phyloP scores from a whole-genome alignment of 345 rosid species.

The Lumnitzera littorea region DNA sequence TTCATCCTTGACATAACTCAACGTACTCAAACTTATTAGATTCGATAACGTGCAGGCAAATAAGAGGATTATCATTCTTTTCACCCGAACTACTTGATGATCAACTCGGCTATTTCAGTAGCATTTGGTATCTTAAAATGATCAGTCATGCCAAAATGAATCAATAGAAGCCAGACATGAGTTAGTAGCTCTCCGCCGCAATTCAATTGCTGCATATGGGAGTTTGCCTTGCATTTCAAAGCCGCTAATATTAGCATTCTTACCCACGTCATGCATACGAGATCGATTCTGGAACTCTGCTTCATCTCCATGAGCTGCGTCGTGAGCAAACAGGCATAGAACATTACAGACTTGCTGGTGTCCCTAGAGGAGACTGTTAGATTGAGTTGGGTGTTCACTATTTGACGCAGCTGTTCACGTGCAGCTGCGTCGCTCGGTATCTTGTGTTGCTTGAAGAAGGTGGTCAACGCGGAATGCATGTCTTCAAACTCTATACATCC shows the following conservation, averaged over 20 bases:
- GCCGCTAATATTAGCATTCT: slow-evolving; percentile 14
- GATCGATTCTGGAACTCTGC: no score
- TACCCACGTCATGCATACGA: slow-evolving; percentile 9
- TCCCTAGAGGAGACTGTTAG: slow-evolving; percentile 13
- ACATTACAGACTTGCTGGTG: slow-evolving; percentile 25
- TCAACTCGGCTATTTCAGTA: no score
- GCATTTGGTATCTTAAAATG: slow-evolving; percentile 25
- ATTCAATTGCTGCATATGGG: slow-evolving; percentile 39
- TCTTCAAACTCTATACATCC: slow-evolving; percentile 3
- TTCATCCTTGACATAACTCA: no score
- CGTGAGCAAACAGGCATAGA: slow-evolving; percentile 18
- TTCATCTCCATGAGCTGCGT: not conserved
- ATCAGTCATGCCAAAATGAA: slow-evolving; percentile 50
- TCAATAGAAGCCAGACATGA: slow-evolving; percentile 44
- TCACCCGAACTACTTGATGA: no score
- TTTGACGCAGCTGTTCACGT: not conserved
- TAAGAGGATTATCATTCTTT: no score
- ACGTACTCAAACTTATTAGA: no score
- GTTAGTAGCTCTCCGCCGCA: slow-evolving; percentile 51
- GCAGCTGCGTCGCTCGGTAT: not conserved
- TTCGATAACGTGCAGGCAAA: no score
- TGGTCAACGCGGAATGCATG: not conserved
- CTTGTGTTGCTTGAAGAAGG: not conserved
- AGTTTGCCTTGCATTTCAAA: slow-evolving; percentile 9
- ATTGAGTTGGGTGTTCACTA: slow-evolving; percentile 9